Evolutionary conservation across 192 early-diverging fungal species (phyloP).

Genomic region (Powellomyces hirtus): DNA sequence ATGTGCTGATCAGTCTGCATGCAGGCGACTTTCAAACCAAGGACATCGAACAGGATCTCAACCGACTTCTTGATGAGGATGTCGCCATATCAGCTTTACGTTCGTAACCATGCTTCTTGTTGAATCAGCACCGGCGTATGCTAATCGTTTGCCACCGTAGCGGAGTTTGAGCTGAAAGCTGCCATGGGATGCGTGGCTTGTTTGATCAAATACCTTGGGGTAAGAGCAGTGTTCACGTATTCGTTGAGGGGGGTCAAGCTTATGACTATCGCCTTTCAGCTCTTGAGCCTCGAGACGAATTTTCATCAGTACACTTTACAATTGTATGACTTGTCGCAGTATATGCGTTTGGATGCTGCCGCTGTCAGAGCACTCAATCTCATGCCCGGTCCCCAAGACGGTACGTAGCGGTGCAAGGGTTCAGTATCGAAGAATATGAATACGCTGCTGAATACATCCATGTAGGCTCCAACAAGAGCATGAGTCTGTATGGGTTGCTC

Average conservation of each 20-base stretch:
- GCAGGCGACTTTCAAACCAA: slow-evolving; percentile 66
- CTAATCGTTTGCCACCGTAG: too few relatives aligned
- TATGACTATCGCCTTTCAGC: slow-evolving; percentile 25
- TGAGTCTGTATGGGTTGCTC: slow-evolving; percentile 78
- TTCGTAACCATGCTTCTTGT: slow-evolving; percentile 44
- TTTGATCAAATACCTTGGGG: slow-evolving; percentile 69
- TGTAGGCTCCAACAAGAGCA: slow-evolving; percentile 56
- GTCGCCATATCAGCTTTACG: slow-evolving; percentile 63
- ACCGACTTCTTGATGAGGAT: slow-evolving; percentile 69
- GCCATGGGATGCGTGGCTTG: slow-evolving; percentile 69
- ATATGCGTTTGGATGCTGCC: slow-evolving; percentile 87
- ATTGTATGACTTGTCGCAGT: slow-evolving; percentile 80
- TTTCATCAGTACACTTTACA: slow-evolving; percentile 72
- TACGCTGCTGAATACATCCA: background rate
- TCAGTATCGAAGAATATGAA: too few relatives aligned
- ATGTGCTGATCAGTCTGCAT: too few relatives aligned
- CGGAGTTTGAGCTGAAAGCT: slow-evolving; percentile 66
- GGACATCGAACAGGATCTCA: slow-evolving; percentile 85
- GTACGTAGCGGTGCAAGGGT: slow-evolving; percentile 33
- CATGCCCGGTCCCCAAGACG: slow-evolving; percentile 72
- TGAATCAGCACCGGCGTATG: background rate
- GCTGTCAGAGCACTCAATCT: slow-evolving; percentile 87
- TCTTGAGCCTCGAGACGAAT: slow-evolving; percentile 75
- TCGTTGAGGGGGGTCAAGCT: background rate
- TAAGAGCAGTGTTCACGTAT: slow-evolving; percentile 22